phyloP scores from a whole-genome alignment of 2,329 filamentous ascomycete species.

The Exophiala aquamarina region DNA sequence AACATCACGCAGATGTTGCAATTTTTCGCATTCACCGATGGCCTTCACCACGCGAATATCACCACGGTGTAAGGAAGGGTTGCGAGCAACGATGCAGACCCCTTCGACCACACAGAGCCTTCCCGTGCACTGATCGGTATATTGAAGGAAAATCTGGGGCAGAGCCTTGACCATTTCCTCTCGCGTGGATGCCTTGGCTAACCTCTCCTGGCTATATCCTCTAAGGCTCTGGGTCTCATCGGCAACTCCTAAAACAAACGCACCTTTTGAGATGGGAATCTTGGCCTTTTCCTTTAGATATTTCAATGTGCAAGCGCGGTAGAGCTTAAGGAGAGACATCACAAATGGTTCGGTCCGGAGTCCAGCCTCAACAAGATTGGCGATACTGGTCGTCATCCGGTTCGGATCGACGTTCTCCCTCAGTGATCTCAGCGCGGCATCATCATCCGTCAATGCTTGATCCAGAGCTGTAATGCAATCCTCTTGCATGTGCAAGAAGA shows the following conservation, averaged over 20 bases:
- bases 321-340: constrained; percentile 74
- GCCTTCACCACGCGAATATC: constrained; percentile 87
- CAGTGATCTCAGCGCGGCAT: constrained; percentile 66
- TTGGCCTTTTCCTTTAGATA: constrained; percentile 89
- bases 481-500: constrained; percentile 71
- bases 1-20: constrained; percentile 78
- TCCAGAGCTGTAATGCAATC: constrained; percentile 69
- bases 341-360: constrained; percentile 88
- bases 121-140: constrained; percentile 59
- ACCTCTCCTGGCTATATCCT: constrained; percentile 51
- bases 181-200: constrained; percentile 28
- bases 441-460: constrained; percentile 65
- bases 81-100: constrained; percentile 80
- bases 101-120: constrained; percentile 69
- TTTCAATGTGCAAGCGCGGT: constrained; percentile 87
- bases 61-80: constrained; percentile 90
- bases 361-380: constrained; percentile 73
- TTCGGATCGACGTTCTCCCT: constrained; percentile 81
- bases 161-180: constrained; percentile 54
- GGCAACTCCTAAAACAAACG: constrained; percentile 82
- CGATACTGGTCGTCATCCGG: constrained; percentile 71
- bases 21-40: constrained; percentile 68
- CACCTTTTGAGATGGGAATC: constrained; percentile 77
- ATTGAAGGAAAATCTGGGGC: constrained; percentile 87
- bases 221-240: constrained; percentile 78